Conservation (phyloP, 2,329 filamentous ascomycete species). For the Fusarium nygamai region DNA sequence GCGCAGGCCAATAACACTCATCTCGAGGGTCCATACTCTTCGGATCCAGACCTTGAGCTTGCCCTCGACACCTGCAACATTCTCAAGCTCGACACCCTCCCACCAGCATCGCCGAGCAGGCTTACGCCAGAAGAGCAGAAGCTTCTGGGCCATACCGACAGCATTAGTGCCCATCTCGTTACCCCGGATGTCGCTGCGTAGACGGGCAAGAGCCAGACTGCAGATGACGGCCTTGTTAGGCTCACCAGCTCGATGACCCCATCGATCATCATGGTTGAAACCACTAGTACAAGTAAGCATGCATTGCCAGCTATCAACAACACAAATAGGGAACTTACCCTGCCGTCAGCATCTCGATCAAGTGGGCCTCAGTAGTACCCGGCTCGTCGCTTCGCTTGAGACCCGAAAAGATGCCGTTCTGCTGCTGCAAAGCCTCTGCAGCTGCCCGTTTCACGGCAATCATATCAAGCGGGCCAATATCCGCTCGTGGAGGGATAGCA, state of each 20-base stretch:
- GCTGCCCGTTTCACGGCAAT: slow-evolving; percentile 95
- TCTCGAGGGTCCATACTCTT: slow-evolving; percentile 97
- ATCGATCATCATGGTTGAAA: slow-evolving; percentile 93
- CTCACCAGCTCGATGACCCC: slow-evolving; percentile 97
- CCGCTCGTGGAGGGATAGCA: slow-evolving; percentile 84
- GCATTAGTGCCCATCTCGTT: slow-evolving; percentile 78
- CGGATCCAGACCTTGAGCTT: slow-evolving; percentile 98
- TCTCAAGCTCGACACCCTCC: slow-evolving; percentile 93
- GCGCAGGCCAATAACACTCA: slow-evolving; percentile 91
- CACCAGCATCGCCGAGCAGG: slow-evolving; percentile 97
- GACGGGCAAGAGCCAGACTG: slow-evolving; percentile 89
- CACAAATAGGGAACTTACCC: slow-evolving; percentile 71
- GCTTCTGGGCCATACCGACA: slow-evolving; percentile 98
- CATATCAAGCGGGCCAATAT: slow-evolving; percentile 91
- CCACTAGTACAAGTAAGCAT: slow-evolving; percentile 67
- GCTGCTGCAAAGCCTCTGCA: slow-evolving; percentile 83
- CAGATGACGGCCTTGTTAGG: slow-evolving; percentile 99
- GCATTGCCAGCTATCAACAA: background rate
- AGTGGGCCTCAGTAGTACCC: slow-evolving; percentile 95
- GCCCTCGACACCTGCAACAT: slow-evolving; percentile 90
- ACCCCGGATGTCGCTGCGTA: slow-evolving; percentile 91
- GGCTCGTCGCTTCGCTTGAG: slow-evolving; percentile 94
- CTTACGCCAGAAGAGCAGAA: slow-evolving; percentile 97
- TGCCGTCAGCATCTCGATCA: slow-evolving; percentile 99
- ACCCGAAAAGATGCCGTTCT: slow-evolving; percentile 96